Conservation (phyloP, 768 basidiomycete genomes). For the Leccinum olivaceopallidum region DNA sequence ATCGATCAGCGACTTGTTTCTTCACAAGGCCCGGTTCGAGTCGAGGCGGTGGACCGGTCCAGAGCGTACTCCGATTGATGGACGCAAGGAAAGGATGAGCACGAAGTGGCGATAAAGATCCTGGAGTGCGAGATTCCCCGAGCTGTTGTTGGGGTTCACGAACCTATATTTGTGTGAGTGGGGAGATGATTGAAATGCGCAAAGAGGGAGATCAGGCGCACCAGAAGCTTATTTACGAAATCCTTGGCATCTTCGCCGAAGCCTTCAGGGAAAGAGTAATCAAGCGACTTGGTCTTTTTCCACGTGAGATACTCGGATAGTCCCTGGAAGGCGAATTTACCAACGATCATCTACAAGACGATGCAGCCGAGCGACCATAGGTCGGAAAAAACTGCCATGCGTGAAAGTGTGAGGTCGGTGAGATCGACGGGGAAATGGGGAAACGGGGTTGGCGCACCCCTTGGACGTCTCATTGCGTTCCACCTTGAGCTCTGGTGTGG, state of each 20-base stretch:
- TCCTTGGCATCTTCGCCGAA: constrained; percentile 84
- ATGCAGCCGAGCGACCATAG: constrained; percentile 96
- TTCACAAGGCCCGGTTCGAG: no score
- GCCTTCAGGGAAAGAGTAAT: constrained; percentile 84
- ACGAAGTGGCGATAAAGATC: constrained; percentile 49
- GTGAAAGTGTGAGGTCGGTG: neutral
- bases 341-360: constrained; percentile 89
- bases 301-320: constrained; percentile 92
- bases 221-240: constrained; percentile 75
- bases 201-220: constrained; percentile 33
- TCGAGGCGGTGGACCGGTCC: no score
- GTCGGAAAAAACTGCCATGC: constrained; percentile 67
- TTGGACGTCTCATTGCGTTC: constrained; percentile 70
- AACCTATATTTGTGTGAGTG: constrained; percentile 42
- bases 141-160: constrained; percentile 59
- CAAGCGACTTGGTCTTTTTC: constrained; percentile 88
- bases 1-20: no score
- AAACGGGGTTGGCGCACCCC: constrained; percentile 47
- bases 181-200: neutral
- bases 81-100: constrained; percentile 60
- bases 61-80: constrained; percentile 49
- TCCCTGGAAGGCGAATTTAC: constrained; percentile 88
- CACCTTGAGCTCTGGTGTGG: constrained; percentile 66
- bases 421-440: neutral
- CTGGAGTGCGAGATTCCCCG: constrained; percentile 46